Base-by-base conservation (phyloP, 257 asterid species). In the Plantago elongata region DNA sequence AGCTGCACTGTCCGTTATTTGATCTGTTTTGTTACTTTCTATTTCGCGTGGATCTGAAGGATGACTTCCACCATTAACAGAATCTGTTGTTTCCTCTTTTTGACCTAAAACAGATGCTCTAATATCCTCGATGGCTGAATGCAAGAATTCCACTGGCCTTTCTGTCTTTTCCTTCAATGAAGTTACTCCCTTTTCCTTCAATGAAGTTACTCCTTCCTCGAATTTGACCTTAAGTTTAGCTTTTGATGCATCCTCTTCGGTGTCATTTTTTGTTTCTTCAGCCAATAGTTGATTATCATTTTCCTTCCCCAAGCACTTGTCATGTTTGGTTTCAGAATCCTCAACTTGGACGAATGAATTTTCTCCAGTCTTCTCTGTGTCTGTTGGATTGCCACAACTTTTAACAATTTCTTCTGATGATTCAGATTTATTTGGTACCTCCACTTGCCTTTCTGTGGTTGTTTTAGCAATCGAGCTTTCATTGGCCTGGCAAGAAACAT, bases 71-170 rank as follows among this genome's bases (percentile, higher is more conserved):
- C 4, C 40, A 4, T 34, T 34, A 34, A 34, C 7, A 7, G 40
- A 34, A 34, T 34, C 40, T 7, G 8, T 6, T 34, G 22, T 44
- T 59, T 67, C 54, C 8, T 46, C 42, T 13, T 71, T 64, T 58
- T 73, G 75, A 50, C 57, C 47, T 34, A 57, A 59, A 17, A 37
- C 34, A 11, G 74, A 48, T 14, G 68, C 68, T 61, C 63, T 49
- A 55, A 48, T 59, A 49, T 54, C 45, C 49, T 62, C 74, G 11
- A 69, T 47, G 13, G 63, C 69, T 65, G 45, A 65, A 57, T 42
- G 63, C 74, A 64, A 45, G 52, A 76, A 52, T 60, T 69, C 81
- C 22, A 30, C 55, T 27, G 64, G 64, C 57, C 46, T 62, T 48
- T 64, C 70, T 10, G 58, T 34, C 7, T 11, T 57, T 17, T 74